Percentiles rank a stretch among this genome's conserved stretches.
phyloP scores from a whole-genome alignment of 352 stramenopile genomes.

The Phytophthora pinifolia region DNA sequence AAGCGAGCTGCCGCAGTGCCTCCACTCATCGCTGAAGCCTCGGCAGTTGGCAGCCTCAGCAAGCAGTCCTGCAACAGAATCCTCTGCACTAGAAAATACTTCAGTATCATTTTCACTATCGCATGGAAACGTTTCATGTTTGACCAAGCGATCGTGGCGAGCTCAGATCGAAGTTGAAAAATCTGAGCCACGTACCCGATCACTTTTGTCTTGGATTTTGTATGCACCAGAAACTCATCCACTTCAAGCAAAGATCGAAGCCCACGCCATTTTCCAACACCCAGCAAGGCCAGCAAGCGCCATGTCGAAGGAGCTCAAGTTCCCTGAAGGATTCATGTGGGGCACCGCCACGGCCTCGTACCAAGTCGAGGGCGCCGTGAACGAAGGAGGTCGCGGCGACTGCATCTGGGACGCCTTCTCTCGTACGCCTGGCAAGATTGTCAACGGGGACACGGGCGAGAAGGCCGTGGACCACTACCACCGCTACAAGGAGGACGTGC shows the following conservation, averaged over 20 bases:
- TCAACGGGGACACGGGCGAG: conserved; percentile 80
- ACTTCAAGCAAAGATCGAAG: conserved; percentile 5
- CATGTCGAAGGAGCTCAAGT: conserved; percentile 39
- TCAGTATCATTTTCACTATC: too few relatives aligned
- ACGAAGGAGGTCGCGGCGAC: conserved; percentile 80
- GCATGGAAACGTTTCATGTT: too few relatives aligned
- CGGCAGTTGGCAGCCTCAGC: background rate
- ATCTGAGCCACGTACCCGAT: too few relatives aligned
- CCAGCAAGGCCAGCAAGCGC: too few relatives aligned
- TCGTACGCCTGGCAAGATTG: conserved; percentile 52
- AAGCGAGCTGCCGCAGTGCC: background rate
- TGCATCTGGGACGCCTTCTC: conserved; percentile 93
- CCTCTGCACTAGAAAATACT: too few relatives aligned
- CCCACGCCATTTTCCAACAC: conserved; percentile 21
- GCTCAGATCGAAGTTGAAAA: too few relatives aligned
- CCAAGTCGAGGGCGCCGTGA: conserved; percentile 91
- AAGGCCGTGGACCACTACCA: conserved; percentile 93
- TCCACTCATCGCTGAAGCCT: conserved; percentile 4
- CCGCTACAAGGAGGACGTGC: conserved; percentile 85
- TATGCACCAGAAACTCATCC: too few relatives aligned
- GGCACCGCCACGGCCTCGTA: conserved; percentile 90
- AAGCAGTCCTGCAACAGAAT: background rate
- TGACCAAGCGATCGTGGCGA: too few relatives aligned
- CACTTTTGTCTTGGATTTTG: too few relatives aligned
- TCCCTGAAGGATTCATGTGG: conserved; percentile 78